Conservation (phyloP, 2,329 filamentous ascomycete genomes). For the Colletotrichum sp. region DNA sequence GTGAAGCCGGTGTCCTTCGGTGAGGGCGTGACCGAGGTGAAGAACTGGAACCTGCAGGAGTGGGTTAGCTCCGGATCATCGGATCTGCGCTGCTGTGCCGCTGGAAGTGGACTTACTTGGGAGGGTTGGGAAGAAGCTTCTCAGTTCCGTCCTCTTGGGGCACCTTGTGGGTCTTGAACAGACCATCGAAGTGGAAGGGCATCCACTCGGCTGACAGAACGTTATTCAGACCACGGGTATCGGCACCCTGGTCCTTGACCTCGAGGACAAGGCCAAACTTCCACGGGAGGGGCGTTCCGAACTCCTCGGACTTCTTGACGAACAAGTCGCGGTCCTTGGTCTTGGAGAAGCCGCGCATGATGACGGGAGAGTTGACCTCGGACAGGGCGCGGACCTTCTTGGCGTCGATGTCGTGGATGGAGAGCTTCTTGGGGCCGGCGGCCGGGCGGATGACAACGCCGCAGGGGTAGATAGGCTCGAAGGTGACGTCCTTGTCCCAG, state of each 20-base stretch:
- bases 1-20: slow-evolving; percentile 59
- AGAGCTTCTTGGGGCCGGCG: slow-evolving; percentile 32
- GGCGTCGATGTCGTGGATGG: slow-evolving; percentile 48
- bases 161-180: slow-evolving; percentile 57
- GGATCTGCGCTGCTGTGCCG: neutral
- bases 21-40: slow-evolving; percentile 49
- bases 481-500: slow-evolving; percentile 46
- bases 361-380: slow-evolving; percentile 55
- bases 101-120: slow-evolving; percentile 35
- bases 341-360: slow-evolving; percentile 56
- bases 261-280: slow-evolving; percentile 57
- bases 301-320: slow-evolving; percentile 47
- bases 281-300: slow-evolving; percentile 55
- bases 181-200: slow-evolving; percentile 63
- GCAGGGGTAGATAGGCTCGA: slow-evolving; percentile 52
- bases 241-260: slow-evolving; percentile 52
- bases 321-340: slow-evolving; percentile 50
- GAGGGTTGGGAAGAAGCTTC: slow-evolving; percentile 46
- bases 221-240: slow-evolving; percentile 53
- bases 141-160: slow-evolving; percentile 41
- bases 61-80: neutral
- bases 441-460: slow-evolving; percentile 46
- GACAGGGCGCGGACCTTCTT: slow-evolving; percentile 49
- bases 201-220: slow-evolving; percentile 59
- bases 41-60: slow-evolving; percentile 52